Evolutionary conservation across 352 stramenopile species (phyloP), one percentile per base, ranked within the genome.

Genomic region (Blastocystis sp.): DNA sequence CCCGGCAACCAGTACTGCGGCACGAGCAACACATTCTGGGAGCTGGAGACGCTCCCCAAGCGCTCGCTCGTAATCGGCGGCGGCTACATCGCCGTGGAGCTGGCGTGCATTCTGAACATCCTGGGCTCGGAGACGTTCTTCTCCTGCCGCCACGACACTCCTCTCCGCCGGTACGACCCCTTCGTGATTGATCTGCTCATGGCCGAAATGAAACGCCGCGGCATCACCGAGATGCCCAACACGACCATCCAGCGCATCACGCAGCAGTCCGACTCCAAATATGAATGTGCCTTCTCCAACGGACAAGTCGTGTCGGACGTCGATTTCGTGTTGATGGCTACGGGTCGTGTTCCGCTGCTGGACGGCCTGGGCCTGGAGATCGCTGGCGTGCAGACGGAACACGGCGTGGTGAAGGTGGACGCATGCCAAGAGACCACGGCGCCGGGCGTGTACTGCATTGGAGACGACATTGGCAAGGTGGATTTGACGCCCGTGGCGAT

Each of bases 21-120:
- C 89, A 94, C 95, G 63, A 96, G 91, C 68, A 95, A 99, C 91
- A 95, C 93, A 24, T 98, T 99, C 91, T 99, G 98, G 91, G 93
- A 98, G 61, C 91, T 99, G 52, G 89, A 93, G 70, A 89, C 93
- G 89, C 90, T 94, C 89, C 97, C 97, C 1, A 92, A 94, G 66
- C 96, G 95, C 79, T 95, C 96, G 21, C 95, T 97, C 0, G 95
- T 99, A 6, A 92, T 99, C 9, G 97, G 97, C 62, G 96, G 94
- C 4, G 97, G 97, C 19, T 99, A 99, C 92, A 99, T 99, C 90
- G 96, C 95, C 38, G 95, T 98, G 2, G 96, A 99, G 93, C 90
- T 99, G 48, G 96, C 95, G 1, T 95, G 95, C 52, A 94, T 99
- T 70, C 94, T 99, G 71, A 94, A 98, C 88, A 92, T 91, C 38